Percentiles rank a stretch among this genome's conserved stretches.
These are phyloP conservation scores for Cubamyces lactineus DNA, from an alignment of 768 basidiomycete genomes.

Conservation along the genomic window DNA sequence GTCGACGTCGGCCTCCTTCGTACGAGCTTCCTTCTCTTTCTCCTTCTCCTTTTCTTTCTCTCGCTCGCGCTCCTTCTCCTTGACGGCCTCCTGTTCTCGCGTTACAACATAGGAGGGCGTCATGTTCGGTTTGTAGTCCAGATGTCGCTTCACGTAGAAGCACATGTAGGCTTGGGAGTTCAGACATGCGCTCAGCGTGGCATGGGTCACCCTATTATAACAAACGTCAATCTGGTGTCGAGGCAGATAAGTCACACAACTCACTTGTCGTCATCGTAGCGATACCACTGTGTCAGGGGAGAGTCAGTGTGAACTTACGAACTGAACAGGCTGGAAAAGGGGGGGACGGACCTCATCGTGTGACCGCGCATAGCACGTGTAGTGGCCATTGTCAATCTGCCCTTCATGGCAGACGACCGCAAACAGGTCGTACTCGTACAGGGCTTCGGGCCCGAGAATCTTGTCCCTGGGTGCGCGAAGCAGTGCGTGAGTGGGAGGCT, in stretches of 20 bases:
- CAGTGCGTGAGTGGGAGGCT: not conserved
- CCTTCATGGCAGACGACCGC: conserved; percentile 96
- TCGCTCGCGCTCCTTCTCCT: conserved; percentile 58
- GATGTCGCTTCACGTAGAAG: conserved; percentile 89
- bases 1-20: conserved; percentile 62
- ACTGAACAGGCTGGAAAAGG: not conserved
- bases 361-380: conserved; percentile 84
- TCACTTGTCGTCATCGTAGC: conserved; percentile 93
- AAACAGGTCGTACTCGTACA: conserved; percentile 91
- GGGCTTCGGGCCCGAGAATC: conserved; percentile 58
- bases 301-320: not conserved
- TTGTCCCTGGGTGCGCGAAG: conserved; percentile 31
- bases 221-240: conserved; percentile 11
- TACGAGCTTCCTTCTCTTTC: conserved; percentile 43
- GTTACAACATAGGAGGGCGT: conserved; percentile 69
- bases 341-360: conserved; percentile 71
- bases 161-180: conserved; percentile 89
- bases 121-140: conserved; percentile 78
- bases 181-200: conserved; percentile 69
- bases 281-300: conserved; percentile 71
- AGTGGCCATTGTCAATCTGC: conserved; percentile 93
- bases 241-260: conserved; percentile 30
- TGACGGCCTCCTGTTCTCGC: conserved; percentile 66
- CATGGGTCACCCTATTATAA: conserved; percentile 62
- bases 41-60: conserved; percentile 43